Evolutionary conservation across 148 eudicot species (phyloP).

Genomic region (Nepenthes mirabilis): DNA sequence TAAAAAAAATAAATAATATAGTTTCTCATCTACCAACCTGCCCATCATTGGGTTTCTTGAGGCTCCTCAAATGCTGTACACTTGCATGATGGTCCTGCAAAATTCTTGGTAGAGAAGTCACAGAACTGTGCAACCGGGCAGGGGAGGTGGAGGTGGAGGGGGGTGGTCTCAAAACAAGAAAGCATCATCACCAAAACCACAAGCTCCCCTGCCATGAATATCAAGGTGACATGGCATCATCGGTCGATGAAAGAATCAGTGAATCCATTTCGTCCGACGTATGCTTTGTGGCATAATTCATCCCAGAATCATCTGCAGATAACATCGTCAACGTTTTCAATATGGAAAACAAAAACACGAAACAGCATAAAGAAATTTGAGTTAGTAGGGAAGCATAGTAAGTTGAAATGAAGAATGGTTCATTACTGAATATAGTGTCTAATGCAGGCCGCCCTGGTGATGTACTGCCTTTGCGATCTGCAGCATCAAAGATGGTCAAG

Average conservation of each 20-base stretch:
- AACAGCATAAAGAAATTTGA: background rate
- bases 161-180: slow-evolving; percentile 16
- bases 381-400: background rate
- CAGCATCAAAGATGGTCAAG: slow-evolving; percentile 8
- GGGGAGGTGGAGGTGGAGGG: slow-evolving; percentile 9
- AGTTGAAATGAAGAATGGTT: background rate
- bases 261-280: slow-evolving; percentile 45
- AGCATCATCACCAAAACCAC: slow-evolving; percentile 12
- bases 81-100: slow-evolving; percentile 23
- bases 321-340: background rate
- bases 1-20: background rate
- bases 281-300: slow-evolving; percentile 22
- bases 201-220: slow-evolving; percentile 2
- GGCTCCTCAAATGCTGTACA: slow-evolving; percentile 51
- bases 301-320: slow-evolving; percentile 34
- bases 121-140: slow-evolving; percentile 7
- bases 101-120: slow-evolving; percentile 6
- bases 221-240: slow-evolving; percentile 57
- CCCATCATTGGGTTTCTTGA: slow-evolving; percentile 7
- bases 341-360: background rate
- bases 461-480: slow-evolving; percentile 56
- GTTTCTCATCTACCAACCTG: slow-evolving; percentile 1
- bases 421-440: slow-evolving; percentile 45
- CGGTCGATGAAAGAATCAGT: slow-evolving; percentile 49
- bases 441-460: slow-evolving; percentile 50